phyloP scores from a whole-genome alignment of 2,329 filamentous ascomycete genomes.

The Aspergillus sp. region DNA sequence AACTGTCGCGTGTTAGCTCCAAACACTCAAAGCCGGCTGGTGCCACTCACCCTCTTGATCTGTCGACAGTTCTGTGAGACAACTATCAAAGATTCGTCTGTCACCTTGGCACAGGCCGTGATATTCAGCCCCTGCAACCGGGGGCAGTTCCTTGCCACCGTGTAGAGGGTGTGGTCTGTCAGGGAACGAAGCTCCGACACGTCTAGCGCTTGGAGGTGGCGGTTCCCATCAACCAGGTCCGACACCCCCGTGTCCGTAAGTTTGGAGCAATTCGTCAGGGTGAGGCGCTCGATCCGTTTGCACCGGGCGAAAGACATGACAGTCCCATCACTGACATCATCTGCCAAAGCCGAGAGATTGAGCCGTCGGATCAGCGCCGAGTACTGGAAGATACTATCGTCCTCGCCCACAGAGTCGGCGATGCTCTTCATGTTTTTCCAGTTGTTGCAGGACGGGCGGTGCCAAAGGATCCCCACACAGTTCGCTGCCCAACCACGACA shows the following conservation, averaged over 20 bases:
- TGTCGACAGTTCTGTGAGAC: slow-evolving; percentile 80
- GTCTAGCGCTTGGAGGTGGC: slow-evolving; percentile 81
- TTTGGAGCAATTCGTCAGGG: slow-evolving; percentile 81
- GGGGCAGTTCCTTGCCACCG: slow-evolving; percentile 76
- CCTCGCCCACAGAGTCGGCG: slow-evolving; percentile 69
- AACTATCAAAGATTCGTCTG: slow-evolving; percentile 77
- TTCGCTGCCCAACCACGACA: slow-evolving; percentile 91
- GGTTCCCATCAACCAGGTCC: slow-evolving; percentile 73
- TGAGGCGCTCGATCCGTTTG: slow-evolving; percentile 88
- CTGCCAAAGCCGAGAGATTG: slow-evolving; percentile 77
- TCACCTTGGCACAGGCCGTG: slow-evolving; percentile 77
- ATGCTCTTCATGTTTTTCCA: slow-evolving; percentile 80
- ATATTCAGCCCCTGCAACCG: slow-evolving; percentile 91
- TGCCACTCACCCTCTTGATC: slow-evolving; percentile 71
- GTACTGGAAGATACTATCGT: slow-evolving; percentile 82
- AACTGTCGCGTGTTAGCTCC: slow-evolving; percentile 52
- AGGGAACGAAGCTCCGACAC: slow-evolving; percentile 78
- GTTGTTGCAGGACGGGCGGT: slow-evolving; percentile 83
- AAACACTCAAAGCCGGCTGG: not conserved
- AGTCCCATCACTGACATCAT: slow-evolving; percentile 82
- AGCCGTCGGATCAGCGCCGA: slow-evolving; percentile 86
- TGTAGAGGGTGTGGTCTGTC: slow-evolving; percentile 74
- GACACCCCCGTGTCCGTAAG: slow-evolving; percentile 82
- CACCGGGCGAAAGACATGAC: slow-evolving; percentile 77
- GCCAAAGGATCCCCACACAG: slow-evolving; percentile 90